Conservation (phyloP, 495 filamentous ascomycete species). For the Aspergillus coremiiformis region DNA sequence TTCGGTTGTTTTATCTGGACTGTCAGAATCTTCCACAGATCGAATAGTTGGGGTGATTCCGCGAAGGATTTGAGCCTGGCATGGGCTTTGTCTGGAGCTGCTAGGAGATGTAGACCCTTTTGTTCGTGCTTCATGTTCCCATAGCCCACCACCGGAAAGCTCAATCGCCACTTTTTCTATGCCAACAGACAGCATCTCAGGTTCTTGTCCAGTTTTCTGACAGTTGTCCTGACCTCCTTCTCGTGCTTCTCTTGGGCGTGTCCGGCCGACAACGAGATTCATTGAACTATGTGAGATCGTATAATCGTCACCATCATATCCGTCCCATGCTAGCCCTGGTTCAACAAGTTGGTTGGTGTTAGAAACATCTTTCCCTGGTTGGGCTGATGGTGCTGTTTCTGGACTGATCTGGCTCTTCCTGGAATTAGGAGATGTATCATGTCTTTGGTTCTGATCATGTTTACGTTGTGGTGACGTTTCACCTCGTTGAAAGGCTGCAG, state of each 20-base stretch:
- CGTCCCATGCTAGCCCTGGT: background rate
- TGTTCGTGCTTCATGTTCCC: background rate
- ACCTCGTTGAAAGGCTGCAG: constrained; percentile 18
- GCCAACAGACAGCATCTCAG: background rate
- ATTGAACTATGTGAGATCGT: background rate
- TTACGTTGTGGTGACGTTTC: background rate
- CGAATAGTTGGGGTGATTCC: background rate
- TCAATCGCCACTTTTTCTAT: background rate
- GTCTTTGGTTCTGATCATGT: background rate
- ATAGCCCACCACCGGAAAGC: background rate
- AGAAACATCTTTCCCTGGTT: background rate
- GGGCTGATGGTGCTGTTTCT: background rate
- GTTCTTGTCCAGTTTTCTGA: background rate
- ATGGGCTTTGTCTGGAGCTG: background rate
- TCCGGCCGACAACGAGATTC: background rate
- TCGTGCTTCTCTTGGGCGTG: background rate
- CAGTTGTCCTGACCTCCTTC: background rate
- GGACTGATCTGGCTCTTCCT: background rate
- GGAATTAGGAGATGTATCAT: background rate
- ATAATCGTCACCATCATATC: too few species aligned
- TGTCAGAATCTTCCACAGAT: background rate
- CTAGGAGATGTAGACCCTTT: background rate
- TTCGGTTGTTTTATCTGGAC: background rate
- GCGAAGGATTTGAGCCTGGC: background rate
- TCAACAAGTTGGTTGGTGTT: background rate